Percentiles rank a stretch among this genome's conserved stretches.
phyloP scores from a whole-genome alignment of 169 alveolate species.

The Plasmodium inui region DNA sequence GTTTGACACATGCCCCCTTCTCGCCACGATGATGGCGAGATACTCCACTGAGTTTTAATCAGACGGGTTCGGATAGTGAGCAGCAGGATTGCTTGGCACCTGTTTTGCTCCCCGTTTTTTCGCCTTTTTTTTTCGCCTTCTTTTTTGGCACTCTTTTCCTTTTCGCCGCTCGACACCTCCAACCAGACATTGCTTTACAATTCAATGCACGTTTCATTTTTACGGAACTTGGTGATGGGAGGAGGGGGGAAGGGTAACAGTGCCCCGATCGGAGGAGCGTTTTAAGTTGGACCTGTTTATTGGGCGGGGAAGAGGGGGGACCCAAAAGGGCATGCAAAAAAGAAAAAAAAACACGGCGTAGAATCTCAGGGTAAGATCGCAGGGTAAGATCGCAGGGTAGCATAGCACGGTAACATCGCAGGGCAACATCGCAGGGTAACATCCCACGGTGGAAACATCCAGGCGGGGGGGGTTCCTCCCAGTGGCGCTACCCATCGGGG shows the following conservation, averaged over 20 bases:
- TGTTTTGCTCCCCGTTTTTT: not conserved
- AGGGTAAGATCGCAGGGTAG: no score
- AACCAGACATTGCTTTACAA: not conserved
- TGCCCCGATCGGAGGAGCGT: no score
- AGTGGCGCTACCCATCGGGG: not conserved
- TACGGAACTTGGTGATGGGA: not conserved
- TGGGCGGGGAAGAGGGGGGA: no score
- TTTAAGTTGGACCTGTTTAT: no score
- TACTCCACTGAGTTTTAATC: not conserved
- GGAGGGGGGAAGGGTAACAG: not conserved
- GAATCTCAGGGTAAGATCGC: not conserved
- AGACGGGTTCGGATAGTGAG: not conserved
- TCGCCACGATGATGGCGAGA: not conserved
- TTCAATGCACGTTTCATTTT: not conserved
- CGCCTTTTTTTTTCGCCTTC: not conserved
- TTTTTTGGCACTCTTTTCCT: not conserved
- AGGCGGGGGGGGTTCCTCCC: no score
- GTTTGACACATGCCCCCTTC: not conserved
- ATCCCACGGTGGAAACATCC: not conserved
- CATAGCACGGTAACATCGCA: no score
- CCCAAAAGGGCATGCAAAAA: not conserved
- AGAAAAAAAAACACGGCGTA: not conserved
- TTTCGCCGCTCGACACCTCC: not conserved
- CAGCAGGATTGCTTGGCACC: not conserved
- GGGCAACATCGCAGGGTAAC: no score